These are phyloP conservation scores for Aspergillus olivimuriae DNA, from an alignment of 495 filamentous ascomycete species.

Conservation along the genomic window DNA sequence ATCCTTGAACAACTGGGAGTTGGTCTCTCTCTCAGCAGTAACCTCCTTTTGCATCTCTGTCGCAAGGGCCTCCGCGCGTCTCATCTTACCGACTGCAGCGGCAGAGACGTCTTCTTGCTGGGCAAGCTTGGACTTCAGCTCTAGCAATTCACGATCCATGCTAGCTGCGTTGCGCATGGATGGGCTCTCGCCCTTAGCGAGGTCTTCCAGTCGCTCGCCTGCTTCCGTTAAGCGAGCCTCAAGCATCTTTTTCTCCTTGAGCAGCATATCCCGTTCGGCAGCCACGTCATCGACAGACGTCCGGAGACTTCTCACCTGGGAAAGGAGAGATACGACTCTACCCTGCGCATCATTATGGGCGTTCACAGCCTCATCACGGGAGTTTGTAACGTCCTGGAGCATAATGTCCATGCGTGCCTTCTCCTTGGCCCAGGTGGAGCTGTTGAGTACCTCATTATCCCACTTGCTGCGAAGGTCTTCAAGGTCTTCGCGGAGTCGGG, in stretches of 20 bases:
- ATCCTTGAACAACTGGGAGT: slow-evolving; percentile 80
- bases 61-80: slow-evolving; percentile 83
- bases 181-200: slow-evolving; percentile 79
- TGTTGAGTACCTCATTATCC: slow-evolving; percentile 98
- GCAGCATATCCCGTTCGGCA: slow-evolving; percentile 75
- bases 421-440: slow-evolving; percentile 97
- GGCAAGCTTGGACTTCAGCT: slow-evolving; percentile 82
- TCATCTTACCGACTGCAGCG: slow-evolving; percentile 95
- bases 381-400: slow-evolving; percentile 80
- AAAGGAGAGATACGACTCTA: slow-evolving; percentile 81
- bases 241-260: slow-evolving; percentile 84
- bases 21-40: slow-evolving; percentile 78
- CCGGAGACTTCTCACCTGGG: slow-evolving; percentile 83
- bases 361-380: slow-evolving; percentile 83
- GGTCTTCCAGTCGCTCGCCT: slow-evolving; percentile 83
- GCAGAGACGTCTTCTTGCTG: slow-evolving; percentile 91
- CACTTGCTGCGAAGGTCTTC: slow-evolving; percentile 94
- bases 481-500: slow-evolving; percentile 82
- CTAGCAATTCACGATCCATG: slow-evolving; percentile 82
- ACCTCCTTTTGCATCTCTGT: slow-evolving; percentile 94
- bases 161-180: slow-evolving; percentile 87
- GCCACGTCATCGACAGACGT: slow-evolving; percentile 80
- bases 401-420: slow-evolving; percentile 88
- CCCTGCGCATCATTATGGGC: slow-evolving; percentile 94
- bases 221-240: slow-evolving; percentile 86